These are phyloP conservation scores for Poa annua DNA, from an alignment of 176 grass and related monocot genomes.

Conservation along the genomic window DNA sequence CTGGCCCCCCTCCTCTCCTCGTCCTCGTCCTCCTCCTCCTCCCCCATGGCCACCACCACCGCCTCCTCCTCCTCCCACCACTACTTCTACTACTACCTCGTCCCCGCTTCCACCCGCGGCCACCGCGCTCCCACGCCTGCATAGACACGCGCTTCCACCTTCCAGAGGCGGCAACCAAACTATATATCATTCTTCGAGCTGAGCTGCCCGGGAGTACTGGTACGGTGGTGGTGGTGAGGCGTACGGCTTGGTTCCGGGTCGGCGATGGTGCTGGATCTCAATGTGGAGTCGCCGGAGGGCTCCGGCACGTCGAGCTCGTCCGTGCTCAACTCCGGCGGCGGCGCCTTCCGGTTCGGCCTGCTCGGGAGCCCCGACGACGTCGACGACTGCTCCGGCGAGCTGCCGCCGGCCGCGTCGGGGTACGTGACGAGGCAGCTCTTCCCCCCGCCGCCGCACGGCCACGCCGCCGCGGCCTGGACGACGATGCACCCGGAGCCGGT, in stretches of 20 bases:
- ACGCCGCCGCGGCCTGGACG: background rate
- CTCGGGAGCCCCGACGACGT: constrained; percentile 51
- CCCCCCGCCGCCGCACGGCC: constrained; percentile 30
- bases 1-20: constrained; percentile 33
- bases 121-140: background rate
- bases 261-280: constrained; percentile 95
- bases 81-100: constrained; percentile 18
- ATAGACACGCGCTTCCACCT: constrained; percentile 6
- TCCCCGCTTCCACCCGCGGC: constrained; percentile 2
- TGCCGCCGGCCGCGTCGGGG: constrained; percentile 16
- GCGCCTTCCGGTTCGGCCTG: constrained; percentile 47
- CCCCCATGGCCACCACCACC: constrained; percentile 37
- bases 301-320: constrained; percentile 71
- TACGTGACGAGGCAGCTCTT: constrained; percentile 76
- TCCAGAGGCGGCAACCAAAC: background rate
- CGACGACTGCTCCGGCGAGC: constrained; percentile 42
- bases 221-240: background rate
- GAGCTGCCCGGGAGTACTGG: background rate
- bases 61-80: background rate
- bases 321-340: constrained; percentile 51
- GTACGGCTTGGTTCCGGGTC: constrained; percentile 2
- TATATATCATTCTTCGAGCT: background rate
- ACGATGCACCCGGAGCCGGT: background rate
- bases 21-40: constrained; percentile 29
- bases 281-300: constrained; percentile 68